Base-by-base conservation (phyloP, 2,329 filamentous ascomycete species). In the Sporothrix variecibatus region DNA sequence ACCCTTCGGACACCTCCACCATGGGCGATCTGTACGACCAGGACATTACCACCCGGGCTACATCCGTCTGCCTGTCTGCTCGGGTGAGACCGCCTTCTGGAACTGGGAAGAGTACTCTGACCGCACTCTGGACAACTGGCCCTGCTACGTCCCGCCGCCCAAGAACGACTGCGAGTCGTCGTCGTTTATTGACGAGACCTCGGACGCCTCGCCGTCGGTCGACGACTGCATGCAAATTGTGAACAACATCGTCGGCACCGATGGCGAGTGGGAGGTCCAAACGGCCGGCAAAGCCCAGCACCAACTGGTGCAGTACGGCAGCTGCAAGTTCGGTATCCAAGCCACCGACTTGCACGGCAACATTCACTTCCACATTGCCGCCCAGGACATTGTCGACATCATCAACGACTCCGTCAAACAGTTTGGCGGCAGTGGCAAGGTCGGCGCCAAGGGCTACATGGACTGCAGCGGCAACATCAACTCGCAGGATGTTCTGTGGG, bases 11-110 rank as follows among this genome's bases (percentile, higher is more conserved):
- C 78, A 8, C 73, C 56, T 71, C 28, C 49, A 78, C 79, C 53
- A 49, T 79, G 9, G 23, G 75, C 8, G 70, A 78, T 31, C 77
- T 83, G 17, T 20, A 79, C 34, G 70, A 78, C 23, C 38, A 73
- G 40, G 79, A 82, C 73, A 72, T 83, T 56, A 82, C 79, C 6
- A 81, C 80, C 80, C 82, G 0, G 83, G 83, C 1, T 80, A 80
- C 73, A 78, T 84, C 56, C 79, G 77, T 8, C 78, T 84, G 1
- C 83, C 83, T 51, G 81, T 85, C 20, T 84, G 83, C 78, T 80
- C 78, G 71, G 75, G 80, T 40, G 78, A 81, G 9, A 75, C 76
- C 6, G 83, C 82, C 15, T 81, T 72, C 51, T 74, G 78, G 73
- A 77, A 79, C 31, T 84, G 82, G 82, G 69, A 81, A 5, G 77